Evolutionary conservation across 2,329 filamentous ascomycete species (phyloP), one percentile per base, ranked within the genome.

Genomic region (Fusarium mundagurra): DNA sequence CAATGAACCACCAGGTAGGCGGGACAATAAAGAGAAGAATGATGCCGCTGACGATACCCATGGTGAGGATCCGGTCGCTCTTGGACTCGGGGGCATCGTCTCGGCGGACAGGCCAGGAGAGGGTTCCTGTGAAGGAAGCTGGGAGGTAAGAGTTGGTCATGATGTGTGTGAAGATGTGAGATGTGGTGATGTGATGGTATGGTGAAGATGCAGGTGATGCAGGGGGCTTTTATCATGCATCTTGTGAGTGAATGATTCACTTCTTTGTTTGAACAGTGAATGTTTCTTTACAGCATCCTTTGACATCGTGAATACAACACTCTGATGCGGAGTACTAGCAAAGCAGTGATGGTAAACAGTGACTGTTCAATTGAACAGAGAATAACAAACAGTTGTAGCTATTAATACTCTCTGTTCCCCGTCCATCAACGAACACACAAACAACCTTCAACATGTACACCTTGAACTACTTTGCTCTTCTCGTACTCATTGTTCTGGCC

Each of bases 21-120:
- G 67, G 70, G 5, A 48, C 8, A 20, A 38, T 31, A 39, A 76
- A 55, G 29, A 69, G 27, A 5, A 54, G 38, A 17, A 51, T 39
- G 33, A 77, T 61, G 60, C 67, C 60, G 27, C 48, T 48, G 51
- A 62, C 51, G 6, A 77, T 51, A 27, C 29, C 39, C 27, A 38
- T 45, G n/a, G 61, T 67, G 24, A 60, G 17, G 39, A 36, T 27
- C 10, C 48, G 47, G 24, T 73, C 48, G 17, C 47, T 31, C 5
- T 36, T 39, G n/a, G 60, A 70, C 8, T 43, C 33, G 10, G 44
- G 33, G 11, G n/a, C 20, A 11, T 44, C 38, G 14, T 48, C 61
- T 5, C 69, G 69, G 31, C 67, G 59, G 14, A 50, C 22, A 1
- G 62, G 62, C 71, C 67, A 74, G 16, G 60, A 47, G 27, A 72